Evolutionary conservation across 495 filamentous ascomycete species (phyloP), one percentile per base, ranked within the genome.

Genomic region (Evernia prunastri): DNA sequence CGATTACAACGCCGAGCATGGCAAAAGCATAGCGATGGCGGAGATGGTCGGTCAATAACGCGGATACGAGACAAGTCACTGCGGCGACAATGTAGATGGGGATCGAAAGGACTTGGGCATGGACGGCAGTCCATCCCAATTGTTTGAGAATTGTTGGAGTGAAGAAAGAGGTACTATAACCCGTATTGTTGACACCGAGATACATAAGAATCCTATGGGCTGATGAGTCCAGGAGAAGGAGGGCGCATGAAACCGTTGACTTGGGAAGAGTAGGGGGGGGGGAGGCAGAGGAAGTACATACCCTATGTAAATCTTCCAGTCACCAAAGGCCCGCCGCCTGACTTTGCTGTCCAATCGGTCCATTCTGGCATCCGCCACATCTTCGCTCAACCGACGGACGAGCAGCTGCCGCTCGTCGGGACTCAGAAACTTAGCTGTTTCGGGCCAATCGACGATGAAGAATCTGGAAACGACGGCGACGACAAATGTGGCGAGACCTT

Each of bases 291-390:
- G 17, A 2, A 29, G 2, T 0, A 56, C 67, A 27, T 31, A 75
- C 76, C 77, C 78, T 33, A 80, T 70, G 69, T 80, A 86, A 51
- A 86, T 78, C 72, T 87, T 86, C 73, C 79, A 80, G 64, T 86
- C 83, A 12, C 67, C 60, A 61, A 83, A 73, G 23, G 80, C 79
- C 15, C 78, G 75, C 56, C 75, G 76, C 60, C 72, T 74, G 13
- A 80, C 74, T 23, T 76, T 72, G 42, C 72, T 72, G 68, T 83
- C 79, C 1, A 83, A 63, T 29, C 69, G 74, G 64, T 82, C 75
- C 81, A 84, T 86, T 29, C 71, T 73, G 3, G 77, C 76, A 33
- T 73, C 70, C 20, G 69, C 75, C 9, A 66, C 69, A 59, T 85
- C 83, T 15, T 70, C 69, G 11, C 69, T 64, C 0, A 85, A 70